Evolutionary conservation across 139 green algal genomes (phyloP).

Genomic region (Tetratostichococcus sp.): DNA sequence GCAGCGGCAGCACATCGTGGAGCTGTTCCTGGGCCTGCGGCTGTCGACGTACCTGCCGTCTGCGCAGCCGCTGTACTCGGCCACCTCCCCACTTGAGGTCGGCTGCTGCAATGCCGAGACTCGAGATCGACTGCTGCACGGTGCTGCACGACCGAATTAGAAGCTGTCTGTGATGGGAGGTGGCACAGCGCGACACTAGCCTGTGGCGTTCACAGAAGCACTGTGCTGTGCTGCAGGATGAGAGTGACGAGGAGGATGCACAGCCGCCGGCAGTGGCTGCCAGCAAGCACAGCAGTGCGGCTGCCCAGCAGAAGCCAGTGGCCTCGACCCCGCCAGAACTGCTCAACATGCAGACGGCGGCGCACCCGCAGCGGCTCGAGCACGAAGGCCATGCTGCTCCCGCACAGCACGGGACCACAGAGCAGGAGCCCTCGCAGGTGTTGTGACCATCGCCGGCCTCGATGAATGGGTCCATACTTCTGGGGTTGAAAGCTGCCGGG

Average conservation of each 20-base stretch:
- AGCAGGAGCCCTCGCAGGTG: not conserved
- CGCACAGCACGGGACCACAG: not conserved
- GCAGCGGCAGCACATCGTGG: constrained; percentile 43
- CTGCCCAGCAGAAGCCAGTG: not conserved
- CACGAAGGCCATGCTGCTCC: not conserved
- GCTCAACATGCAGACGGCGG: not conserved
- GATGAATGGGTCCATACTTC: too few relatives aligned
- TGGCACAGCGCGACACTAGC: too few relatives aligned
- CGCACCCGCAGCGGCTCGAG: not conserved
- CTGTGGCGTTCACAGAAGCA: too few relatives aligned
- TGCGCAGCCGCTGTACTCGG: constrained; percentile 31
- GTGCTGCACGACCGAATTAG: too few relatives aligned
- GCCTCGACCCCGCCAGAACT: not conserved
- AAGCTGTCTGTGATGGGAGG: too few relatives aligned
- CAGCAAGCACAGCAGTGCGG: not conserved
- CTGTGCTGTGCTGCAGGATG: constrained; percentile 1
- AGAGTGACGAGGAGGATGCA: constrained; percentile 11
- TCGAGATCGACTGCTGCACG: too few relatives aligned
- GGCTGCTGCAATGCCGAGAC: not conserved
- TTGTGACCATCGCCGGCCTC: too few relatives aligned
- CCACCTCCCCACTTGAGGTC: constrained; percentile 5
- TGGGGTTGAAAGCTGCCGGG: too few relatives aligned
- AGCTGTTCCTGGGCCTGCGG: constrained; percentile 82
- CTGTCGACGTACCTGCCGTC: constrained; percentile 48
- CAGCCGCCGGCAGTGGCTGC: too few relatives aligned